phyloP scores from a whole-genome alignment of 805 yeast genomes.

The Candida cerambycidarum region DNA sequence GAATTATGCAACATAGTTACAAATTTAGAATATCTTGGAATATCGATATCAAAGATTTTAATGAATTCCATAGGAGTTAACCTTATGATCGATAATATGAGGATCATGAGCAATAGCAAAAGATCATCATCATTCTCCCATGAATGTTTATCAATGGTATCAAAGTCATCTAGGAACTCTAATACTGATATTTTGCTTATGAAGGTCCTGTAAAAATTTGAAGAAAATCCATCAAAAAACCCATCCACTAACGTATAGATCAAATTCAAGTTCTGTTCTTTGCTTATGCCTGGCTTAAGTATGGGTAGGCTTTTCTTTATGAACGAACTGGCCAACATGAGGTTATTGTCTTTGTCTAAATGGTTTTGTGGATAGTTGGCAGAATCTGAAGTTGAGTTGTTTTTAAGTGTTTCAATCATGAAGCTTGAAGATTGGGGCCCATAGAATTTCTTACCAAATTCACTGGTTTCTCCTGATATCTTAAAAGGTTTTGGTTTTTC shows the following conservation, averaged over 20 bases:
- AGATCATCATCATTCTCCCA: constrained; percentile 54
- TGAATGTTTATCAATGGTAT: constrained; percentile 26
- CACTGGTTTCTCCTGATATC: constrained; percentile 38
- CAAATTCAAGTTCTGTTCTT: constrained; percentile 27
- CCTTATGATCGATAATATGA: constrained; percentile 40
- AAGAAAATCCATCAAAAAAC: constrained; percentile 36
- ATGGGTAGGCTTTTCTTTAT: constrained; percentile 34
- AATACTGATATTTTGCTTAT: constrained; percentile 33
- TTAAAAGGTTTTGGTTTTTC: constrained; percentile 7
- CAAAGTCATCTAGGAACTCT: constrained; percentile 38
- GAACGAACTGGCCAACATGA: constrained; percentile 18
- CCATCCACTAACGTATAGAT: constrained; percentile 37
- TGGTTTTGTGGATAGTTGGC: constrained; percentile 11
- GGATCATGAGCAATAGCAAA: constrained; percentile 44
- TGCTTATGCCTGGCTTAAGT: constrained; percentile 7
- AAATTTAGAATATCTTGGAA: constrained; percentile 11
- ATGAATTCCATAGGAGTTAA: constrained; percentile 28
- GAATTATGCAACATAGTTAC: constrained; percentile 13
- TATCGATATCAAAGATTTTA: constrained; percentile 10
- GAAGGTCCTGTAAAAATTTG: constrained; percentile 41
- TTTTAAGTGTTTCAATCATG: constrained; percentile 42
- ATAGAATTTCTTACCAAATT: constrained; percentile 44
- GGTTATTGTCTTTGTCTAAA: constrained; percentile 13
- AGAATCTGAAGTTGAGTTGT: constrained; percentile 4
- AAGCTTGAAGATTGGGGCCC: constrained; percentile 52